Evolutionary conservation across 345 rosid genomes (phyloP).

Genomic region (Brassica rapa): DNA sequence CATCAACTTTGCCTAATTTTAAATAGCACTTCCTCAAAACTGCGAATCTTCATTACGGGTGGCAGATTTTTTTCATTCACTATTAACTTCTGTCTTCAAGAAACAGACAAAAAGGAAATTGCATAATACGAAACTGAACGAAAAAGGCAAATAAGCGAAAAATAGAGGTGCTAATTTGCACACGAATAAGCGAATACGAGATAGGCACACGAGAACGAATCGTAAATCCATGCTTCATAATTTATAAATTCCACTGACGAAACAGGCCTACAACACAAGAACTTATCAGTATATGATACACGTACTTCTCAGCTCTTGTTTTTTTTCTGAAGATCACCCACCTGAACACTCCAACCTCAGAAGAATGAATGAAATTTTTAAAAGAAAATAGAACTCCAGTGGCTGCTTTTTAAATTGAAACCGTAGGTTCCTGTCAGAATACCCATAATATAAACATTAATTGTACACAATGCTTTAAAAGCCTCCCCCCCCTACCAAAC

Average conservation of each 20-base stretch:
- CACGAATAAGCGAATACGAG: neutral
- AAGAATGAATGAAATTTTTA: constrained; percentile 31
- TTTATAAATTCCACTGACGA: neutral
- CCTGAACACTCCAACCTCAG: constrained; percentile 21
- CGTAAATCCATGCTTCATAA: constrained; percentile 1
- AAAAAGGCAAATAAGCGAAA: neutral
- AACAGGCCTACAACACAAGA: constrained; percentile 12
- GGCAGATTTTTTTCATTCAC: constrained; percentile 9
- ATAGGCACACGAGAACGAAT: neutral
- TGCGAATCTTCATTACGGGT: neutral
- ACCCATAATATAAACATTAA: constrained; percentile 32
- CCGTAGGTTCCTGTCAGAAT: constrained; percentile 26
- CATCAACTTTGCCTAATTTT: neutral
- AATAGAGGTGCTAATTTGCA: neutral
- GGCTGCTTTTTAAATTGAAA: neutral
- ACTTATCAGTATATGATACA: constrained; percentile 4
- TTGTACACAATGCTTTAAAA: constrained; percentile 35
- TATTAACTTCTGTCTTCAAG: neutral
- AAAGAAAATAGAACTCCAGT: constrained; percentile 13
- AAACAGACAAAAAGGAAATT: neutral
- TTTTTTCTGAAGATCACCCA: neutral
- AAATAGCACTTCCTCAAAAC: neutral
- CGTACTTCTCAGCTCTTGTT: constrained; percentile 1
- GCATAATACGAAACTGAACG: neutral
- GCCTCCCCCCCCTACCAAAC: constrained; percentile 13